Evolutionary conservation across 1,284 basidiomycete species (phyloP).

Genomic region (Cryptococcus sp.): DNA sequence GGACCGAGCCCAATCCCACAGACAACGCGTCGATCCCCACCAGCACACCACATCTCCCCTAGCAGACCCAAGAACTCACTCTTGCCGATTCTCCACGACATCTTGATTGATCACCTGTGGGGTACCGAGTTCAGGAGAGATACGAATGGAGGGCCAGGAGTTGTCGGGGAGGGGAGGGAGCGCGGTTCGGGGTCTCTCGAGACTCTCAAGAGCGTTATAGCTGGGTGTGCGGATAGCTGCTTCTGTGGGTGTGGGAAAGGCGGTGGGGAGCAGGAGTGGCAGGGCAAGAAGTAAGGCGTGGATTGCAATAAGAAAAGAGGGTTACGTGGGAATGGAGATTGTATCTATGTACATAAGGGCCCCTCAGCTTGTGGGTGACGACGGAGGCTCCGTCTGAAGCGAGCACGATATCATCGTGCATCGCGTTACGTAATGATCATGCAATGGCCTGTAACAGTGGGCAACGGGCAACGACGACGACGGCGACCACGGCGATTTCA

Average conservation of each 20-base stretch:
- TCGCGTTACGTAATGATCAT: neutral
- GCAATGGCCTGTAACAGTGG: neutral
- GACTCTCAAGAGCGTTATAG: too few relatives aligned
- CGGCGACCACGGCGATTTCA: neutral
- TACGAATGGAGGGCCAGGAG: neutral
- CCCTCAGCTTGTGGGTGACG: too few relatives aligned
- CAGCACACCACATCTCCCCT: neutral
- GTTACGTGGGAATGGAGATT: too few relatives aligned
- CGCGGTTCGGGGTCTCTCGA: neutral
- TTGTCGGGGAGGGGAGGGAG: neutral
- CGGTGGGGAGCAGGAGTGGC: too few relatives aligned
- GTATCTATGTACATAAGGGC: too few relatives aligned
- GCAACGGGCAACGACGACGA: too few relatives aligned
- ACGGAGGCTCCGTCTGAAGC: too few relatives aligned
- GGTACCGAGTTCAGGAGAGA: neutral
- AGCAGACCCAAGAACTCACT: constrained; percentile 37
- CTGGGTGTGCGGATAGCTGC: too few relatives aligned
- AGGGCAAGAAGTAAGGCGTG: too few relatives aligned
- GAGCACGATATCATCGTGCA: too few relatives aligned
- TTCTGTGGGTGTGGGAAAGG: too few relatives aligned
- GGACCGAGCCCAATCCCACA: neutral
- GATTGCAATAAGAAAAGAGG: too few relatives aligned
- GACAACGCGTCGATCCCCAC: constrained; percentile 8
- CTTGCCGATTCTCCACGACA: constrained; percentile 54
- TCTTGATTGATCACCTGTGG: constrained; percentile 16